These are phyloP conservation scores for Clonostachys byssicola DNA, from an alignment of 2,329 filamentous ascomycete genomes.

Conservation along the genomic window DNA sequence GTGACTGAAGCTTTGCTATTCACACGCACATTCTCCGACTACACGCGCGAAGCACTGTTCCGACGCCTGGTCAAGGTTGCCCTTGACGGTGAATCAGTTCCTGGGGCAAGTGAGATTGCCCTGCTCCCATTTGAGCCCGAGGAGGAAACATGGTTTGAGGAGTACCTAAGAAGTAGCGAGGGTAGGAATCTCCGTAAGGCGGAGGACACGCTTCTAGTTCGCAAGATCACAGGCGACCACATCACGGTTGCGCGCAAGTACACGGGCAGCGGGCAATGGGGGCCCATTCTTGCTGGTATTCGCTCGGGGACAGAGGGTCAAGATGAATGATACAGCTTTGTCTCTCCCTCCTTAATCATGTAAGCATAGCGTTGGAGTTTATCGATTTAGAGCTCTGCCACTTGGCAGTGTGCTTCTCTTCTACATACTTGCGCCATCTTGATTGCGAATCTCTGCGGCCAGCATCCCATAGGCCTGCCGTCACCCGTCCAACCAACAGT, in stretches of 20 bases:
- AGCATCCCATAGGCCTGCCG: too few species aligned
- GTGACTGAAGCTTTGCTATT: slow-evolving; percentile 73
- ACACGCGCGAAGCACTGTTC: slow-evolving; percentile 61
- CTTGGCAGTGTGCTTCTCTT: too few species aligned
- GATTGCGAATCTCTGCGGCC: too few species aligned
- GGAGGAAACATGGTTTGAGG: slow-evolving; percentile 73
- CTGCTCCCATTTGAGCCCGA: slow-evolving; percentile 65
- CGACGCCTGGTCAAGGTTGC: slow-evolving; percentile 60
- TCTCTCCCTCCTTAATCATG: not conserved
- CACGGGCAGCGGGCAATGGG: slow-evolving; percentile 39
- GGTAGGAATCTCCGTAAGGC: slow-evolving; percentile 61
- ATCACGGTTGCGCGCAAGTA: slow-evolving; percentile 42
- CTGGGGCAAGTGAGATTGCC: slow-evolving; percentile 58
- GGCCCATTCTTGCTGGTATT: slow-evolving; percentile 44
- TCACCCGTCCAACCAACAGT: too few species aligned
- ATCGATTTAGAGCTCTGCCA: too few species aligned
- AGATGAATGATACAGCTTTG: not conserved
- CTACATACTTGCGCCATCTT: too few species aligned
- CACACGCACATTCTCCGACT: slow-evolving; percentile 58
- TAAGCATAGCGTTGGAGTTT: not conserved
- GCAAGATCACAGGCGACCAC: slow-evolving; percentile 64
- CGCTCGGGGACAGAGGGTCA: slow-evolving; percentile 35
- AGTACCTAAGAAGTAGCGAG: slow-evolving; percentile 60
- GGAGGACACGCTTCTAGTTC: slow-evolving; percentile 71
- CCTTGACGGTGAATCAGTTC: slow-evolving; percentile 32